Conservation (phyloP, 768 basidiomycete species). For the Mycena haematopus region DNA sequence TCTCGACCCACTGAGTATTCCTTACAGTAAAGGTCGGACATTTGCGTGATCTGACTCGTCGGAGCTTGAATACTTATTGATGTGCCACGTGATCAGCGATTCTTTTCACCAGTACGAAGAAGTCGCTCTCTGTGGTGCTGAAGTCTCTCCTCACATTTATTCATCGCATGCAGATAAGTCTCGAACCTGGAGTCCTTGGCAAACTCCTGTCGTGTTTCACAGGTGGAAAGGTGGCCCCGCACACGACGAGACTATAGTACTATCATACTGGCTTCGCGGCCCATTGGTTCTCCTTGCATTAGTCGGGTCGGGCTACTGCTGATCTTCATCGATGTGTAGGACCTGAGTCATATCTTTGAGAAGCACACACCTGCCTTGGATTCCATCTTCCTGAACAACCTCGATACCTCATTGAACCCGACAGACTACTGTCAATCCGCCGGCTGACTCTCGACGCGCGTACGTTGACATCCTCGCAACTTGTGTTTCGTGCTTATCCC, state of each 20-base stretch:
- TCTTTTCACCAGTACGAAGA: too few relatives aligned
- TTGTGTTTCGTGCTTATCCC: too few relatives aligned
- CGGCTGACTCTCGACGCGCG: conserved; percentile 6
- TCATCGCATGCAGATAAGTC: conserved; percentile 10
- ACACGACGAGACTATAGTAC: neutral
- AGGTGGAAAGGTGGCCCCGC: neutral
- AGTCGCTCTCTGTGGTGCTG: conserved; percentile 8
- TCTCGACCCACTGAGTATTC: too few relatives aligned
- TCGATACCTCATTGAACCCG: neutral
- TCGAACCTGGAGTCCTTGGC: neutral
- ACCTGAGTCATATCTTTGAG: conserved; percentile 8
- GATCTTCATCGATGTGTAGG: neutral
- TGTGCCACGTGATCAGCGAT: too few relatives aligned
- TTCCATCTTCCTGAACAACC: neutral
- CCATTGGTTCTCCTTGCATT: conserved; percentile 1
- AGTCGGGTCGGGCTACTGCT: conserved; percentile 1
- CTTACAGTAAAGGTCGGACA: too few relatives aligned
- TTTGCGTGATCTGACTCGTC: too few relatives aligned
- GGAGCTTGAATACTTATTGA: too few relatives aligned
- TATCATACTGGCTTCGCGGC: neutral
- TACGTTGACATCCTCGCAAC: neutral
- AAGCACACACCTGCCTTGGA: neutral
- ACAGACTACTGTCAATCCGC: neutral
- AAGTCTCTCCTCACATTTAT: neutral
- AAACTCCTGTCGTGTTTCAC: conserved; percentile 9